phyloP scores from a whole-genome alignment of 2,329 filamentous ascomycete genomes.

The Xylariomycetidae sp. region DNA sequence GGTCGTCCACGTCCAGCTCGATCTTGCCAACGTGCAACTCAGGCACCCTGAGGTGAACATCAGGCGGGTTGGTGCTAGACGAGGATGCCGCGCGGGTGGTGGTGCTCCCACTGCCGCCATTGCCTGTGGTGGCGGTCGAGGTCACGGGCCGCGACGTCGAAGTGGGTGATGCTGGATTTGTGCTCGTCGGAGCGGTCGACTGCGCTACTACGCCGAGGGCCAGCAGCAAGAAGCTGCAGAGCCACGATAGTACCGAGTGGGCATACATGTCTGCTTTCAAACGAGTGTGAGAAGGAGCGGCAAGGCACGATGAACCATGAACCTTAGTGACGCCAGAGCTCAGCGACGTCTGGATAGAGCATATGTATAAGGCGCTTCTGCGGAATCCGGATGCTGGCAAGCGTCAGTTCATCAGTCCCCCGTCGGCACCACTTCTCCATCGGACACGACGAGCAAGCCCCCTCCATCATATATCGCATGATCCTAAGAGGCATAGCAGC shows the following conservation, averaged over 20 bases:
- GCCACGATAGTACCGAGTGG: conserved; percentile 18
- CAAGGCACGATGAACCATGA: conserved; percentile 8
- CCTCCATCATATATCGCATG: conserved; percentile 16
- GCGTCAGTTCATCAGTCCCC: too few species aligned
- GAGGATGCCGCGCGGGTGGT: conserved; percentile 15
- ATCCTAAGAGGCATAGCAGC: too few species aligned
- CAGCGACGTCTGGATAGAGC: too few species aligned
- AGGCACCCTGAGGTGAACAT: conserved; percentile 53
- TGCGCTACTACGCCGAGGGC: conserved; percentile 27
- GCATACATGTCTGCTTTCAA: conserved; percentile 16
- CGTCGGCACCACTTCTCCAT: too few species aligned
- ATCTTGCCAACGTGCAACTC: conserved; percentile 53
- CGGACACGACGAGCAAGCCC: too few species aligned
- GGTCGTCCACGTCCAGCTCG: conserved; percentile 53
- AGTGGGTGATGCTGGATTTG: conserved; percentile 5
- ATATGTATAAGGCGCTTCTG: too few species aligned
- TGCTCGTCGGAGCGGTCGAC: conserved; percentile 20
- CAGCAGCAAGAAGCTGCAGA: conserved; percentile 25
- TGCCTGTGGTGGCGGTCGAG: conserved; percentile 9
- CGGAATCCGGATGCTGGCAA: too few species aligned
- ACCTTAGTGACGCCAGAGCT: too few species aligned
- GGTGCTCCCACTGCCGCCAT: conserved; percentile 14
- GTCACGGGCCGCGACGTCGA: conserved; percentile 13
- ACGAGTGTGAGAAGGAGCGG: conserved; percentile 12
- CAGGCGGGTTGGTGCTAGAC: conserved; percentile 36